phyloP scores from a whole-genome alignment of 306 rosid species.

The Pterocarpus santalinus region DNA sequence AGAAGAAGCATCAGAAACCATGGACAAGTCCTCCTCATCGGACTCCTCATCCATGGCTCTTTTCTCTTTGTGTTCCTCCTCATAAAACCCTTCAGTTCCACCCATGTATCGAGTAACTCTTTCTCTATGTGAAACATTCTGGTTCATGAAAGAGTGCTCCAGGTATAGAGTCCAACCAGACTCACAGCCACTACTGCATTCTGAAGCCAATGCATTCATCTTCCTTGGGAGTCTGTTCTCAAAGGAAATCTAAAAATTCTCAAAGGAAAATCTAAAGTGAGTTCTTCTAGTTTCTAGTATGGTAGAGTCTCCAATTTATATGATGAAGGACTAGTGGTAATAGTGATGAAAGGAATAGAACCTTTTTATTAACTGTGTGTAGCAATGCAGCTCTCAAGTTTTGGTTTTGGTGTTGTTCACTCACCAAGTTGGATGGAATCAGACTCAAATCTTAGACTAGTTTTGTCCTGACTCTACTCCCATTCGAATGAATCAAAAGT shows the following conservation, averaged over 20 bases:
- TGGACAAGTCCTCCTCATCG: slow-evolving; percentile 88
- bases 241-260: neutral
- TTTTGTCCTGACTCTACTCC: slow-evolving; percentile 61
- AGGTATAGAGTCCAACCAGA: slow-evolving; percentile 98
- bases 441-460: slow-evolving; percentile 38
- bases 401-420: slow-evolving; percentile 33
- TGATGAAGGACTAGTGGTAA: slow-evolving; percentile 37
- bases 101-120: slow-evolving; percentile 1
- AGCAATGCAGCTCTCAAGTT: slow-evolving; percentile 17
- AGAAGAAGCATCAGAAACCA: slow-evolving; percentile 99
- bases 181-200: slow-evolving; percentile 85
- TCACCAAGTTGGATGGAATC: slow-evolving; percentile 35
- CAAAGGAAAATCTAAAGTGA: slow-evolving; percentile 25
- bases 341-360: slow-evolving; percentile 1
- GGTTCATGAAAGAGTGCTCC: slow-evolving; percentile 71
- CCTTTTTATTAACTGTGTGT: neutral
- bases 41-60: slow-evolving; percentile 51
- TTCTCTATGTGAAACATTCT: slow-evolving; percentile 54
- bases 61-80: slow-evolving; percentile 44
- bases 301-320: slow-evolving; percentile 16
- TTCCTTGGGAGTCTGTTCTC: neutral
- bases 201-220: slow-evolving; percentile 79
- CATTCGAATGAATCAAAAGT: slow-evolving; percentile 58
- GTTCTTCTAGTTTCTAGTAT: slow-evolving; percentile 11
- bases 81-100: slow-evolving; percentile 43